phyloP scores from a whole-genome alignment of 805 yeast genomes.

The Barnettozyma sucrosica region DNA sequence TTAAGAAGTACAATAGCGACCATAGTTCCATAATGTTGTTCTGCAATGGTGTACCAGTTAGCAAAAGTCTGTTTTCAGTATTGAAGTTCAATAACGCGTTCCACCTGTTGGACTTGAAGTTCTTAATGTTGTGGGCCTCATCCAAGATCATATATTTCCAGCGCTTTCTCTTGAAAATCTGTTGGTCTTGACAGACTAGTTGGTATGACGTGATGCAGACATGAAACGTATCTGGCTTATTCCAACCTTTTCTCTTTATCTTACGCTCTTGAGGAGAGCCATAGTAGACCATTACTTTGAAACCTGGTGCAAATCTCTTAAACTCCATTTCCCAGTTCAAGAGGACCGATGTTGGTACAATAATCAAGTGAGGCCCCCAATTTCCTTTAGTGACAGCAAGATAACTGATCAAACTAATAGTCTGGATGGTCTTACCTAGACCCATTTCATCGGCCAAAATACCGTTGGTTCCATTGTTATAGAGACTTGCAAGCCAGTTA shows the following conservation, averaged over 20 bases:
- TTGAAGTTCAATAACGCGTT: constrained; percentile 91
- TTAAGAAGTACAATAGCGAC: constrained; percentile 89
- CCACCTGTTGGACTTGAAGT: constrained; percentile 96
- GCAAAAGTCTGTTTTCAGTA: constrained; percentile 76
- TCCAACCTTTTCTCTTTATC: constrained; percentile 96
- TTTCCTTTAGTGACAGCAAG: constrained; percentile 88
- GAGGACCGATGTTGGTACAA: constrained; percentile 97
- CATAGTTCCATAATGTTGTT: constrained; percentile 92
- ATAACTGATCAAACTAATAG: constrained; percentile 79
- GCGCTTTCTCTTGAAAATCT: constrained; percentile 80
- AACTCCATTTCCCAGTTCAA: constrained; percentile 99
- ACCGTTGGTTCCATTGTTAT: constrained; percentile 90
- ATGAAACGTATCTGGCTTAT: constrained; percentile 90
- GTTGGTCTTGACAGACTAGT: constrained; percentile 95
- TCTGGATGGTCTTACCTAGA: constrained; percentile 93
- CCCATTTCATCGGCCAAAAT: constrained; percentile 99
- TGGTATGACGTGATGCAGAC: constrained; percentile 97
- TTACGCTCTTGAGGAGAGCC: constrained; percentile 97
- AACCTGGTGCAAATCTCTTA: constrained; percentile 96
- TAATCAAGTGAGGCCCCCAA: constrained; percentile 98
- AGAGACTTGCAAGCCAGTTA: constrained; percentile 93
- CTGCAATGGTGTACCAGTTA: constrained; percentile 97
- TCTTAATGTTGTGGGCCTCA: constrained; percentile 97
- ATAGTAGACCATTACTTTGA: constrained; percentile 89
- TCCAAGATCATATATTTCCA: constrained; percentile 98